Conservation (phyloP, 148 eudicot species). For the Persicaria maculosa region DNA sequence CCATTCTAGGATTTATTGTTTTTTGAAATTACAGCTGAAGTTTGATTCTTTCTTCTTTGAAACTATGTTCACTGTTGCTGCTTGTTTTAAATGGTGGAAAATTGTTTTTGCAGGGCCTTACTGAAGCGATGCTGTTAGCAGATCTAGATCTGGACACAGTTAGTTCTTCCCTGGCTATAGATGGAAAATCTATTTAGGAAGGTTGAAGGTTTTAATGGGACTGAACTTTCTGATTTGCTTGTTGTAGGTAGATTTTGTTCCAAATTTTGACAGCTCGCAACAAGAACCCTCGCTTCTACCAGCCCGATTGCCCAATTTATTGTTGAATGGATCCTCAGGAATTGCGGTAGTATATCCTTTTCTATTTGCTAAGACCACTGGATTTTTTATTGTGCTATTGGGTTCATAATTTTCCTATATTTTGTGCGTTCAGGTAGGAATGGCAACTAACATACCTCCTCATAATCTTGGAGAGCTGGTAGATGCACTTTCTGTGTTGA, state of each 20-base stretch:
- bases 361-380: background rate
- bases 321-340: conserved; percentile 93
- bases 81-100: background rate
- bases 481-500: conserved; percentile 81
- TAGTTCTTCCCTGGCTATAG: conserved; percentile 22
- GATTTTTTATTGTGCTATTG: background rate
- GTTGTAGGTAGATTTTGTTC: conserved; percentile 86
- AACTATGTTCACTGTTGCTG: background rate
- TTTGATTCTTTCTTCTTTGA: background rate
- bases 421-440: conserved; percentile 63
- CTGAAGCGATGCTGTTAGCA: conserved; percentile 92
- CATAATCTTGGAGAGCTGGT: conserved; percentile 98
- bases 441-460: conserved; percentile 98
- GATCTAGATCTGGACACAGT: conserved; percentile 92
- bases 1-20: background rate
- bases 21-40: background rate
- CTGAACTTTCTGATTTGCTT: conserved; percentile 9
- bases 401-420: background rate
- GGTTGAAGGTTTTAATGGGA: conserved; percentile 6
- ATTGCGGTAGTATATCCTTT: conserved; percentile 62
- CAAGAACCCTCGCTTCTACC: conserved; percentile 89
- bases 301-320: conserved; percentile 73
- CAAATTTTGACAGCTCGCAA: conserved; percentile 90
- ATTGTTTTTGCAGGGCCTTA: conserved; percentile 58
- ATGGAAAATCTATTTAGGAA: background rate